A percentile compares a stretch with the other conserved stretches of the same genome.
These are phyloP conservation scores for Coemansia asiatica DNA, from an alignment of 192 early-diverging fungal species.

Conservation along the genomic window DNA sequence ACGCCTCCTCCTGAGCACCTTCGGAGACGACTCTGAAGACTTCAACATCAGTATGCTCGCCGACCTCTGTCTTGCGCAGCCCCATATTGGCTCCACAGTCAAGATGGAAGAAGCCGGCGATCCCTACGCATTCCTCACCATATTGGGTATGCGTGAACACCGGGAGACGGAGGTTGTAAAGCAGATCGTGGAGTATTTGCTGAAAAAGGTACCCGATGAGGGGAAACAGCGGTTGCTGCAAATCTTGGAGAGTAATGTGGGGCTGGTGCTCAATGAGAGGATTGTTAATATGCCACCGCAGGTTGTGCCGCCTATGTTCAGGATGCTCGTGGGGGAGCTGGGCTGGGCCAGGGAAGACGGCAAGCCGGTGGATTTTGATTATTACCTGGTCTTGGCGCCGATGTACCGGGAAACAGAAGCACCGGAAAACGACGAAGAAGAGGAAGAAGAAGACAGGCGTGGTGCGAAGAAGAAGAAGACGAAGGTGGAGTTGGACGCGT, in stretches of 20 bases:
- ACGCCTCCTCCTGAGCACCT: constrained; percentile 74
- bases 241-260: constrained; percentile 55
- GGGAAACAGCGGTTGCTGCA: constrained; percentile 20
- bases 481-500: constrained; percentile 56
- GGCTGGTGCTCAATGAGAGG: constrained; percentile 80
- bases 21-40: constrained; percentile 76
- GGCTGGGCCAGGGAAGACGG: constrained; percentile 68
- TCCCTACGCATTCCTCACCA: constrained; percentile 85
- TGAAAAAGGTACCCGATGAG: constrained; percentile 56
- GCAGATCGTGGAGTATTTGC: constrained; percentile 64
- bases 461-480: constrained; percentile 41
- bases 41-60: constrained; percentile 75
- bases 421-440: constrained; percentile 35
- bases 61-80: constrained; percentile 77
- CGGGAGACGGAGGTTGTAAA: constrained; percentile 55
- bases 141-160: constrained; percentile 70
- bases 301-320: constrained; percentile 86
- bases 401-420: constrained; percentile 79
- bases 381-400: constrained; percentile 78
- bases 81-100: constrained; percentile 81
- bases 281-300: constrained; percentile 97
- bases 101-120: constrained; percentile 82
- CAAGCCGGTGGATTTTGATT: constrained; percentile 77
- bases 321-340: constrained; percentile 84
- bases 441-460: constrained; percentile 4